phyloP scores from a whole-genome alignment of 768 basidiomycete species.

The Termitomyces heimii region DNA sequence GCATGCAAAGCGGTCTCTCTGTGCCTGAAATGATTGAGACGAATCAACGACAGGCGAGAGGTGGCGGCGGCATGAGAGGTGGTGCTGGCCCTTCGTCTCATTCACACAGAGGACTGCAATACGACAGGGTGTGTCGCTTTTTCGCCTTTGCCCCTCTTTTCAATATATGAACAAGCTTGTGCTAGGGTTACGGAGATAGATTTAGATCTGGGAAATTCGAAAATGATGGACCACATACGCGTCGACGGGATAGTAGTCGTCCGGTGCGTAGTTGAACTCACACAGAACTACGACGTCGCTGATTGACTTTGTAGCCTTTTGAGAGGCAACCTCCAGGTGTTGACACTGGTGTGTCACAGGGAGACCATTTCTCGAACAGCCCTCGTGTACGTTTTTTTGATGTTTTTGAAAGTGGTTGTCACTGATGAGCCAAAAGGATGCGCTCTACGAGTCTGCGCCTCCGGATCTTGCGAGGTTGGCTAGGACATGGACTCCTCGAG shows the following conservation, averaged over 20 bases:
- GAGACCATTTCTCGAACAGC: constrained; percentile 3
- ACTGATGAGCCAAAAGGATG: background rate
- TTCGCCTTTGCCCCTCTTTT: too few species aligned
- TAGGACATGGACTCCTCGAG: constrained; percentile 18
- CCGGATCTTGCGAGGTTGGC: constrained; percentile 4
- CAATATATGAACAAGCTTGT: background rate
- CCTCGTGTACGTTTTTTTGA: constrained; percentile 2
- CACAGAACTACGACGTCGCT: background rate
- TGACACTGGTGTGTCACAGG: background rate
- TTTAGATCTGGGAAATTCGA: constrained; percentile 12
- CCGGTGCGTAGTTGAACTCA: constrained; percentile 7
- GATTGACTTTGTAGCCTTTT: constrained; percentile 1
- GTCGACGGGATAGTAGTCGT: constrained; percentile 10
- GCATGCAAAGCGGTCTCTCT: background rate
- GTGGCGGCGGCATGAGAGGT: constrained; percentile 9
- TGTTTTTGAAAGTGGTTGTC: background rate
- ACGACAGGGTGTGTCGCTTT: constrained; percentile 18
- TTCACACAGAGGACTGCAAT: constrained; percentile 15
- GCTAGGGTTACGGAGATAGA: constrained; percentile 12
- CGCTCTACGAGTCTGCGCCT: constrained; percentile 1
- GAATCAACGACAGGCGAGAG: constrained; percentile 2
- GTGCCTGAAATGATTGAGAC: background rate
- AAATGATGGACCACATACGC: background rate
- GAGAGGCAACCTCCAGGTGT: constrained; percentile 5
- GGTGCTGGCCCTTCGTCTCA: constrained; percentile 5